Evolutionary conservation across 1,284 basidiomycete genomes (phyloP), one percentile per base, ranked within the genome.

Genomic region (Malassezia obtusa): DNA sequence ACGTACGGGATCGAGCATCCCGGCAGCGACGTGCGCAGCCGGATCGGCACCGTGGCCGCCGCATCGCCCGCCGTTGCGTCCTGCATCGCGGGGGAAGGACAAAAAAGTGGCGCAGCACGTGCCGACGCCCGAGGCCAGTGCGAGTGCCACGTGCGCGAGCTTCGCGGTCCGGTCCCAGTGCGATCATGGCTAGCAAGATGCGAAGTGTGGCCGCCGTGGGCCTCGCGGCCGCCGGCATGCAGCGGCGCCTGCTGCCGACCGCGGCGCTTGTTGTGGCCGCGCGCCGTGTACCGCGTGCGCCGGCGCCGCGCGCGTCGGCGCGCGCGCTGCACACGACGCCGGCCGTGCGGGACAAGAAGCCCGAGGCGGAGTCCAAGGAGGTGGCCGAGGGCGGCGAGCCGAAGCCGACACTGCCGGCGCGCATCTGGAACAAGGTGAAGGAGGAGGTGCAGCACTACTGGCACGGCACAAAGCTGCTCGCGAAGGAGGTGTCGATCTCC

Each of bases 381-480:
- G 50, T 31, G 22, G 38, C 10, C 6, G 38, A 40, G 12, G 31
- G 30, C 19, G 41, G 37, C 12, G 46, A 45, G 25, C 45, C 45
- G n/a, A 47, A 52, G 37, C 48, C 37, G 11, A 55, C 58, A 6
- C 55, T 68, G 35, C 24, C 44, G 14, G 60, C 59, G 37, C 67
- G 73, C 24, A 59, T 74, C 9, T 96, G 92, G 92, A 85, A 84
- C 63, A 87, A 84, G 67, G 84, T 96, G 63, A 99, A 95, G 78
- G 87, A 95, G 68, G 92, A 96, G 76, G 90, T 84, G 0, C 81
- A 83, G 54, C 94, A 99, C 74, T 99, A 98, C 75, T 98, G 92
- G 91, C 85, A 90, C 64, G 92, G 94, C 14, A 83, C 88, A 7
- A 95, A 95, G 75, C 82, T 98, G 9, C 80, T 98, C 32, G 90